A percentile compares a stretch with the other conserved stretches of the same genome.
Conservation (phyloP, 495 filamentous ascomycete species). For the Platismatia glauca region DNA sequence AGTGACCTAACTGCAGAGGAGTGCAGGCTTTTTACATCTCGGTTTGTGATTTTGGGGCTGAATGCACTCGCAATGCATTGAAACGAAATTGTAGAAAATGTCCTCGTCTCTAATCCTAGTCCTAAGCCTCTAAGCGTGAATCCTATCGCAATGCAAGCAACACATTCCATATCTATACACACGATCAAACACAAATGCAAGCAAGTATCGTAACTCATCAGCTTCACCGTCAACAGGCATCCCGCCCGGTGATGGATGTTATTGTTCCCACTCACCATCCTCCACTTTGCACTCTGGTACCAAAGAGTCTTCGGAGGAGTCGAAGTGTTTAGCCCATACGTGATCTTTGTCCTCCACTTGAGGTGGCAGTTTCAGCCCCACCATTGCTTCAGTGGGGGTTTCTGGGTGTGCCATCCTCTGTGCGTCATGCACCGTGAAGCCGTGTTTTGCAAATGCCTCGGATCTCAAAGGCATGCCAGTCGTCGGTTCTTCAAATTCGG, state of each 20-base stretch:
- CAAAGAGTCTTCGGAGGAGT: conserved; percentile 16
- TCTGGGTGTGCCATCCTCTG: conserved; percentile 26
- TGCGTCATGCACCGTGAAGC: conserved; percentile 24
- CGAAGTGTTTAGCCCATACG: conserved; percentile 19
- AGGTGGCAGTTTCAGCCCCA: conserved; percentile 18
- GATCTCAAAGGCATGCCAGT: conserved; percentile 12
- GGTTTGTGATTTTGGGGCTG: not conserved
- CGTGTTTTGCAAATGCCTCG: conserved; percentile 24
- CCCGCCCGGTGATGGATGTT: conserved; percentile 6
- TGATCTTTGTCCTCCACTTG: conserved; percentile 11
- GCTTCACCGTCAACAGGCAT: not conserved
- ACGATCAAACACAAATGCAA: not conserved
- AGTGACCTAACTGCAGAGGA: not conserved
- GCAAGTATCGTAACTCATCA: conserved; percentile 4
- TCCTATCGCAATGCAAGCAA: not conserved
- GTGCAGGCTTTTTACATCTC: not conserved
- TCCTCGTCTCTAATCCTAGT: not conserved
- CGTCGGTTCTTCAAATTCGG: conserved; percentile 19
- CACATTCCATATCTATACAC: conserved; percentile 1
- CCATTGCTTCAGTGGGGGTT: conserved; percentile 15
- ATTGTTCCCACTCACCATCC: conserved; percentile 14
- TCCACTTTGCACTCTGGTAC: conserved; percentile 15
- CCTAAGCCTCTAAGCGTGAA: not conserved
- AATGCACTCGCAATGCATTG: not conserved
- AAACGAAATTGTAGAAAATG: not conserved